These are phyloP conservation scores for Brasilioporus rufonigricans DNA, from an alignment of 768 basidiomycete genomes.

Conservation along the genomic window DNA sequence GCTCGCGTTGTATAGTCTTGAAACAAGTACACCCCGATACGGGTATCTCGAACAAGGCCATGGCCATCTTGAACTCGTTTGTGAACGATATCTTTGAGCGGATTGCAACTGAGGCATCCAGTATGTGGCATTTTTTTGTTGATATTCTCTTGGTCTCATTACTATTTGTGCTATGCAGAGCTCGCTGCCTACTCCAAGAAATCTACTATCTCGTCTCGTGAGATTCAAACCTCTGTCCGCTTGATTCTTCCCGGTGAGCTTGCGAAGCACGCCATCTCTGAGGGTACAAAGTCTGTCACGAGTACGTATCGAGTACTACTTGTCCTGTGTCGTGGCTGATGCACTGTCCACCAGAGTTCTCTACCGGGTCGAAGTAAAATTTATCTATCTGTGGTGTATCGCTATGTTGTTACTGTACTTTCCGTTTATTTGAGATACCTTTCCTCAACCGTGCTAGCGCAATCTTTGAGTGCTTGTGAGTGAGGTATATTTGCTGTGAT, in stretches of 20 bases:
- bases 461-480: not conserved
- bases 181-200: constrained; percentile 87
- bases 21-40: constrained; percentile 94
- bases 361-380: constrained; percentile 53
- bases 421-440: constrained; percentile 33
- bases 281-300: constrained; percentile 74
- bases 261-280: constrained; percentile 86
- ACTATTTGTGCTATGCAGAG: constrained; percentile 38
- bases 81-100: constrained; percentile 86
- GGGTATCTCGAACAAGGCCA: constrained; percentile 89
- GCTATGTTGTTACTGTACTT: constrained; percentile 34
- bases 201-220: constrained; percentile 88
- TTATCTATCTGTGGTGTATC: constrained; percentile 29
- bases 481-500: not conserved
- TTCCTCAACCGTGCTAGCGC: constrained; percentile 1
- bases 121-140: constrained; percentile 36
- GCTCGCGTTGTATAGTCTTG: constrained; percentile 48
- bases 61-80: constrained; percentile 82
- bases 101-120: constrained; percentile 71
- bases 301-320: constrained; percentile 39
- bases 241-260: constrained; percentile 84
- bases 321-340: constrained; percentile 2
- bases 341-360: constrained; percentile 46
- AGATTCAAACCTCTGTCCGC: constrained; percentile 84
- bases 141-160: not conserved